Evolutionary conservation across 805 yeast genomes (phyloP).

Genomic region (Pichia thaimueangensis): DNA sequence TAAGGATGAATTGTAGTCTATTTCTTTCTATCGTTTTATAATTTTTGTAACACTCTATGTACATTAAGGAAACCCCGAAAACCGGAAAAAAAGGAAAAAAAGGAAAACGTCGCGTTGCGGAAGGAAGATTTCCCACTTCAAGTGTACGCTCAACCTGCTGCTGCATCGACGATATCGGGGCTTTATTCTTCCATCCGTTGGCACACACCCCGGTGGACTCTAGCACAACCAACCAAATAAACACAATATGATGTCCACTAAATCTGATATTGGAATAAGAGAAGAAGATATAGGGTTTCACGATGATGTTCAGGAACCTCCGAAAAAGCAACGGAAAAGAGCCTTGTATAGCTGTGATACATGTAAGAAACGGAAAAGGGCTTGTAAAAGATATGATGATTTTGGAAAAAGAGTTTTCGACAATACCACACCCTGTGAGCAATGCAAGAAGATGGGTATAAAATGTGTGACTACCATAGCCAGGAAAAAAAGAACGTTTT

Average conservation of each 20-base stretch:
- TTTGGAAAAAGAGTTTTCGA: conserved; percentile 19
- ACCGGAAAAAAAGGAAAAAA: background rate
- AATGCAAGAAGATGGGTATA: conserved; percentile 22
- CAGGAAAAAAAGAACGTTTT: conserved; percentile 28
- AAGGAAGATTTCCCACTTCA: too few relatives aligned
- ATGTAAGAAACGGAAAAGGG: conserved; percentile 32
- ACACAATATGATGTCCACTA: too few relatives aligned
- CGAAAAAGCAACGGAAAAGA: conserved; percentile 12
- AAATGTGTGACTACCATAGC: conserved; percentile 29
- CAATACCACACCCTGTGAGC: conserved; percentile 24
- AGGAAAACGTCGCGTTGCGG: too few relatives aligned
- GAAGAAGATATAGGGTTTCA: background rate
- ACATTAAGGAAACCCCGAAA: too few relatives aligned
- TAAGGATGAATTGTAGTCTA: conserved; percentile 23
- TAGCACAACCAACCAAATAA: too few relatives aligned
- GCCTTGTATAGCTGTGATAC: conserved; percentile 33
- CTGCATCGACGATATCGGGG: too few relatives aligned
- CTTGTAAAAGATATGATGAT: conserved; percentile 25
- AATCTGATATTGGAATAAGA: too few relatives aligned
- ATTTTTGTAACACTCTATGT: too few relatives aligned
- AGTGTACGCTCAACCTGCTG: too few relatives aligned
- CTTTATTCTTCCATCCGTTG: too few relatives aligned
- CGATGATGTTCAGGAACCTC: background rate
- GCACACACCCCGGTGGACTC: too few relatives aligned
- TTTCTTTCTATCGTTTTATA: too few relatives aligned